Evolutionary conservation across 345 rosid genomes (phyloP), one percentile per base, ranked within the genome.

Genomic region (Kandelia obovata): DNA sequence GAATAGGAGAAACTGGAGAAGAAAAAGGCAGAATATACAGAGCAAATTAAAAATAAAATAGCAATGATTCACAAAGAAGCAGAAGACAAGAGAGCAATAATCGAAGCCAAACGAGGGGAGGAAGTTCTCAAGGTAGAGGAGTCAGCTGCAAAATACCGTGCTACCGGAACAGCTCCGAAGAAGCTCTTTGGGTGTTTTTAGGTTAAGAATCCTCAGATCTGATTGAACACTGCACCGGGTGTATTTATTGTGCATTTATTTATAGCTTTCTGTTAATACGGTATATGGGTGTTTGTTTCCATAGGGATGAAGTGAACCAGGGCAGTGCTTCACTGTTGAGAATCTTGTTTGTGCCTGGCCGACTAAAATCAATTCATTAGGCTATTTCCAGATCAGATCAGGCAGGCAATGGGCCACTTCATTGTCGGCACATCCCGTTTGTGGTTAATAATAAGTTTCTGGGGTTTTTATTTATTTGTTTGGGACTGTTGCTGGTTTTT

Each of bases 81-180:
- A 1, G 97, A 95, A 74, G 98, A 95, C 47, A 82, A 84, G 76
- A 89, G 81, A 76, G 98, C 99, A 1, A 69, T 78, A 25, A 70
- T 84, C 34, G 94, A 85, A 84, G 96, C 99, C 4, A 87, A 83
- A 70, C 84, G 82, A 0, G 92, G 92, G 16, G 97, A 95, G 80
- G 94, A 92, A 20, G n/a, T 87, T 59, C 92, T 95, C 66, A 95
- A 85, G 71, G 94, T 94, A 2, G 99, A 95, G 73, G 97, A 95
- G 76, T 25, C 58, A 7, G 97, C 94, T 39, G 94, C 94, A 1
- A 95, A 92, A 73, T 92, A 86, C 71, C 89, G 94, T 0, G 94
- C 92, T 34, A 87, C 87, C 0, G 92, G 98, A 67, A 81, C 87
- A 34, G 69, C 84, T 46, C 99, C 99, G 1, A 87, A 82, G 73